phyloP scores from a whole-genome alignment of 129 eudicot species.

The Helianthus tuberosus region DNA sequence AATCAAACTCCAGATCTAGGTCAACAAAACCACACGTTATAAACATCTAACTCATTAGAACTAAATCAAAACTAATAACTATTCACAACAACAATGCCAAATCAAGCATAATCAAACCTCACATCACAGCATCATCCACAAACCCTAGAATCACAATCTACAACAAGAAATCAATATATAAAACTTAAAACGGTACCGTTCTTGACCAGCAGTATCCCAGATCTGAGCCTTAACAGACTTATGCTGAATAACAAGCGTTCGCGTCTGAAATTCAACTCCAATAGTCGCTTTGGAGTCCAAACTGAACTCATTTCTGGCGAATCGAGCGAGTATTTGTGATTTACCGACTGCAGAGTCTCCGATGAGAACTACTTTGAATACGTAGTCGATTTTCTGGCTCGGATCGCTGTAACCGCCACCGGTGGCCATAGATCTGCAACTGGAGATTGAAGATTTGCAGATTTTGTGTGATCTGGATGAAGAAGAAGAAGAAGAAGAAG shows the following conservation, averaged over 20 bases:
- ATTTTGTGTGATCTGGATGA: too few relatives aligned
- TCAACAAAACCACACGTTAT: too few relatives aligned
- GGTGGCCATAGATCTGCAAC: constrained; percentile 44
- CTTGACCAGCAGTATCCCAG: constrained; percentile 98
- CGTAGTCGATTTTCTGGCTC: constrained; percentile 79
- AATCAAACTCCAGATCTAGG: too few relatives aligned
- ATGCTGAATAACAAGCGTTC: constrained; percentile 71
- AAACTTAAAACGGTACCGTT: constrained; percentile 44
- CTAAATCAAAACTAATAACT: neutral
- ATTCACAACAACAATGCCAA: neutral
- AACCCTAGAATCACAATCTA: too few relatives aligned
- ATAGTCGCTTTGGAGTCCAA: constrained; percentile 88
- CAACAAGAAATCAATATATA: too few relatives aligned
- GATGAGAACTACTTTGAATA: constrained; percentile 82
- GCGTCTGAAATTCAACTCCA: constrained; percentile 88
- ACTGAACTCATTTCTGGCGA: constrained; percentile 82
- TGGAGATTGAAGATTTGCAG: neutral
- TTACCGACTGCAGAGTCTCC: constrained; percentile 95
- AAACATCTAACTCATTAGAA: too few relatives aligned
- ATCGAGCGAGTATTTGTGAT: constrained; percentile 82
- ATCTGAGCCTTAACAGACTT: constrained; percentile 97
- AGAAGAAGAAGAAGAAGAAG: neutral
- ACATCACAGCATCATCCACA: neutral
- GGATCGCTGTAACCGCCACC: constrained; percentile 65
- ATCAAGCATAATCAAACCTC: neutral